Base-by-base conservation (phyloP, 1,284 basidiomycete genomes). In the Irpex sp. region DNA sequence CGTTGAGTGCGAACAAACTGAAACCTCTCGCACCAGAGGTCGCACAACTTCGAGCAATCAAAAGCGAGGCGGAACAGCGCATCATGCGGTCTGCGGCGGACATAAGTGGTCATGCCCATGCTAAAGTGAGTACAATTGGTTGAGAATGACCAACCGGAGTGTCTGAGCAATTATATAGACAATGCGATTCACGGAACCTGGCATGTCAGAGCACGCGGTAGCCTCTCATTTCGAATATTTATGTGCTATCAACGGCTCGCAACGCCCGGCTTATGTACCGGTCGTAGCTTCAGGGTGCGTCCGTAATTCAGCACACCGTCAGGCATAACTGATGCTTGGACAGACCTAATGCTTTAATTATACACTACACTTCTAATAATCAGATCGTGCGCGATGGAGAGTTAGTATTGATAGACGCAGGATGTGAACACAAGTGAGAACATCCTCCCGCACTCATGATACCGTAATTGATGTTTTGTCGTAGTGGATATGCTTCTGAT, bases 401-500 rank as follows among this genome's bases (percentile, higher is more conserved):
- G 68, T 78, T 95, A 66, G 82, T 97, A 5, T 80, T 97, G 6
- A 86, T 97, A 62, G 95, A 98, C 68, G 95, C 95, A 1, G 94
- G 90, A 39, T 94, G 93, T 70, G 94, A 95, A 81, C 90, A 88
- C 75, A 89, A 93, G 88, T 94, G 72, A 33, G 53, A 11, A 17
- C 64, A 88, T 74, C 39, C 17, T 39, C 35, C n/a, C 6, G 17
- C 4, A 26, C 36, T 17, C 47, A n/a, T 33, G 31, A 21, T 17
- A 46, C 17, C 17, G 47, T 55, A 37, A 66, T 50, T 17, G 11
- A 49, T 62, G 74, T 64, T 68, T 63, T 19, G 5, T 19, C 37
- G n/a, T 46, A 94, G 92, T 67, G 94, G 94, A 57, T 99, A 99
- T 72, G 94, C 95, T 1, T 95, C 94, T 50, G 97, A 99, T 75